Evolutionary conservation across 495 filamentous ascomycete species (phyloP).

Genomic region (Glutinoglossum americanum): DNA sequence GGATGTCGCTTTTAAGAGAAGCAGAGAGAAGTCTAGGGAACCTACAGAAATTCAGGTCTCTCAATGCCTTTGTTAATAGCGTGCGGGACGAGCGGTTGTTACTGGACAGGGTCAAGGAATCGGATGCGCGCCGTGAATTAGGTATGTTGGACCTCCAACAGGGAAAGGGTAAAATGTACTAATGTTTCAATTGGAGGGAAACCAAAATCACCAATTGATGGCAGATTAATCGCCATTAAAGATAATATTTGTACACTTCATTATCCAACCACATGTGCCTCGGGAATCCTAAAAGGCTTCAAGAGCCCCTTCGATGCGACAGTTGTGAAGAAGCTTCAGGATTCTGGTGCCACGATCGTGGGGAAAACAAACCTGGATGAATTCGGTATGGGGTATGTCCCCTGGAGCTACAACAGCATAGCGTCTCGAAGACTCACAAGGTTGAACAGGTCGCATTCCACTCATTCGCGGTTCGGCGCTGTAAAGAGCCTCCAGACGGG

Average conservation of each 20-base stretch:
- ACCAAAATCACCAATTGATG: conserved; percentile 16
- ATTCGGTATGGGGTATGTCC: conserved; percentile 70
- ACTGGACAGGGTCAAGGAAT: conserved; percentile 5
- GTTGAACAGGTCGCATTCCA: conserved; percentile 42
- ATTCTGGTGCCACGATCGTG: conserved; percentile 39
- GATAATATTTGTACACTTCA: conserved; percentile 68
- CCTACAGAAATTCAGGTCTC: conserved; percentile 3
- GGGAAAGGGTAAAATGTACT: conserved; percentile 1
- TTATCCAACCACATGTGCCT: conserved; percentile 62
- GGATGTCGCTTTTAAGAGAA: conserved; percentile 14
- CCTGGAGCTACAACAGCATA: neutral
- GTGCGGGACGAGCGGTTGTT: conserved; percentile 3
- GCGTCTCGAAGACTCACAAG: neutral
- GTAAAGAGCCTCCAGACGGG: conserved; percentile 27
- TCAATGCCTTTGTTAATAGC: conserved; percentile 16
- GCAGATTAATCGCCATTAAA: conserved; percentile 54
- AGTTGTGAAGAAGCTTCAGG: conserved; percentile 44
- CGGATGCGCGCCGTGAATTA: conserved; percentile 7
- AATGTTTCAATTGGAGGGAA: conserved; percentile 1
- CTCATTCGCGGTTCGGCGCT: conserved; percentile 46
- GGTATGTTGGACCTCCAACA: conserved; percentile 1
- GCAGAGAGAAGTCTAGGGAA: conserved; percentile 13
- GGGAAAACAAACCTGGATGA: conserved; percentile 91
- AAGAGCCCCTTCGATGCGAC: conserved; percentile 66
- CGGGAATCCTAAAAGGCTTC: conserved; percentile 47